phyloP scores from a whole-genome alignment of 139 green algal species.

The Chlorella sorokiniana region DNA sequence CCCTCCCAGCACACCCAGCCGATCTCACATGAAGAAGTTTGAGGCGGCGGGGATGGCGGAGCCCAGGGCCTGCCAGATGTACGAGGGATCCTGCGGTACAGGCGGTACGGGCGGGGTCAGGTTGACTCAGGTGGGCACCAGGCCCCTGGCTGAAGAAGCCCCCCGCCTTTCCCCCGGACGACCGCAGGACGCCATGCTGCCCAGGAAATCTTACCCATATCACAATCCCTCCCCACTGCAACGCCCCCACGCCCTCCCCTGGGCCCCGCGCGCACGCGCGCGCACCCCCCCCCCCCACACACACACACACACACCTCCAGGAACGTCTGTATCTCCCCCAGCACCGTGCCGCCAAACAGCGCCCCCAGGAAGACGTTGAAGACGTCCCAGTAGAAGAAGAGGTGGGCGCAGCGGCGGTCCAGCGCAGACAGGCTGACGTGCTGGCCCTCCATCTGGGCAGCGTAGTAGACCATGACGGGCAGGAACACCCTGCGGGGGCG shows the following conservation, averaged over 20 bases:
- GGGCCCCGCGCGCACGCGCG: too few species aligned
- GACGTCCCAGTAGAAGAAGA: conserved; percentile 70
- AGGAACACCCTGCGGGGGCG: conserved; percentile 60
- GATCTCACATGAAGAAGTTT: conserved; percentile 87
- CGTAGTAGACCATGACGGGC: conserved; percentile 69
- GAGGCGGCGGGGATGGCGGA: conserved; percentile 74
- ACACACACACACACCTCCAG: too few species aligned
- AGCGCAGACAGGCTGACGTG: conserved; percentile 41
- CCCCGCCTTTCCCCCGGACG: too few species aligned
- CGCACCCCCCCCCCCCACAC: too few species aligned
- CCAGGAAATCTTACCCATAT: too few species aligned
- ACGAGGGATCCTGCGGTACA: conserved; percentile 52
- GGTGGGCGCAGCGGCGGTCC: conserved; percentile 54
- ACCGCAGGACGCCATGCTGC: too few species aligned
- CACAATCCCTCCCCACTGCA: too few species aligned
- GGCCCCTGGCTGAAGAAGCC: too few species aligned
- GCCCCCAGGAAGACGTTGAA: conserved; percentile 70
- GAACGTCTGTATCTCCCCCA: conserved; percentile 50
- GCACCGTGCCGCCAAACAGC: conserved; percentile 60
- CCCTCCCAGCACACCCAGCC: background rate
- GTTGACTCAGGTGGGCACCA: too few species aligned
- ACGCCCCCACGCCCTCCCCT: too few species aligned
- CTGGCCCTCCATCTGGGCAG: conserved; percentile 55
- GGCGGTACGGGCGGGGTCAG: too few species aligned
- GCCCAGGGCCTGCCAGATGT: conserved; percentile 69